Evolutionary conservation across 2,329 filamentous ascomycete genomes (phyloP).

Genomic region (Dactylellina cionopaga): DNA sequence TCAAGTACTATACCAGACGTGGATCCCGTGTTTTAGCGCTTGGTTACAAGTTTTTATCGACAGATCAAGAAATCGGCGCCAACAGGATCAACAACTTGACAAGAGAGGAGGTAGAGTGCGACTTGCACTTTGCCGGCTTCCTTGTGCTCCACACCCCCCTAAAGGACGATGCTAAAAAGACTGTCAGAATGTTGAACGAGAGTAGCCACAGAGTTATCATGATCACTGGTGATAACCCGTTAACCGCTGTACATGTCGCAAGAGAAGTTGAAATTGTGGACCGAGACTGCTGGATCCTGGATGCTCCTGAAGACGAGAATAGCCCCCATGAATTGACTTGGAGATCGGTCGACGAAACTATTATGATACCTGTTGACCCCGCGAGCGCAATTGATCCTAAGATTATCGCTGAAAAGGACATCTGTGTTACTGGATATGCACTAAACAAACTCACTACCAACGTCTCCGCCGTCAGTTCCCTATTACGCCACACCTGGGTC

Average conservation of each 20-base stretch:
- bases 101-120: slow-evolving; percentile 87
- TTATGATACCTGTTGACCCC: slow-evolving; percentile 85
- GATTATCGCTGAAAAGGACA: slow-evolving; percentile 85
- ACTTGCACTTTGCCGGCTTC: slow-evolving; percentile 91
- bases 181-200: slow-evolving; percentile 96
- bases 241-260: slow-evolving; percentile 95
- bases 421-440: slow-evolving; percentile 95
- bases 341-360: slow-evolving; percentile 92
- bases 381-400: slow-evolving; percentile 80
- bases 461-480: slow-evolving; percentile 73
- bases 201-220: slow-evolving; percentile 98
- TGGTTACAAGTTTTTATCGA: slow-evolving; percentile 89
- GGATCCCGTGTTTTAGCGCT: slow-evolving; percentile 93
- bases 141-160: slow-evolving; percentile 93
- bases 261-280: slow-evolving; percentile 97
- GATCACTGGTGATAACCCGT: slow-evolving; percentile 98
- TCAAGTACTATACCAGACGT: slow-evolving; percentile 96
- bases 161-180: slow-evolving; percentile 93
- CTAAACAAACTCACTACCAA: slow-evolving; percentile 88
- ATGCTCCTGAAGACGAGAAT: slow-evolving; percentile 89
- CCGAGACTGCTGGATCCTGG: slow-evolving; percentile 90
- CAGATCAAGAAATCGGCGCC: slow-evolving; percentile 81
- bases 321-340: slow-evolving; percentile 83
- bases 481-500: slow-evolving; percentile 93
- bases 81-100: slow-evolving; percentile 91